Base-by-base conservation (phyloP, 2,329 filamentous ascomycete species). In the Elsinoe australis region DNA sequence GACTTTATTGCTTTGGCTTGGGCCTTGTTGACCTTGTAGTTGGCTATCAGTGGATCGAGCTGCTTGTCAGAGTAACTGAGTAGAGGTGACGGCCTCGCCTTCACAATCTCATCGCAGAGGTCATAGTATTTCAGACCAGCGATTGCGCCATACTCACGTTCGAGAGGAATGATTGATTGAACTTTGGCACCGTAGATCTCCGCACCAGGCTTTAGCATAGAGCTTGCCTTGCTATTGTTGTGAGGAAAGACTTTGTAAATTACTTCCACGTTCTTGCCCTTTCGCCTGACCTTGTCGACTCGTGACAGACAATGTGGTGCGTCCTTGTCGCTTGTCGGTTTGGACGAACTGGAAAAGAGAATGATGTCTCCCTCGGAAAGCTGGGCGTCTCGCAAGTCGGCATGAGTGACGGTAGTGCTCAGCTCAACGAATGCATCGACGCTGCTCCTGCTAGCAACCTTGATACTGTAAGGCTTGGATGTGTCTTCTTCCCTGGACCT, bases 61-160 rank as follows among this genome's bases (percentile, higher is more conserved):
- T 81, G 82, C 53, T 85, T 78, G 3, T 90, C 82, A 33, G 79
- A 78, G 61, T 94, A 95, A 5, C 79, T 80, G 46, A 95, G 76
- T 56, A 95, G 79, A 1, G 87, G 88, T 5, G 90, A 95, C 1
- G 94, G 92, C 60, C 88, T 87, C 2, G 89, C 92, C 57, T 82
- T 81, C 39, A 94, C 73, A 49, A 98, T 86, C 66, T 98, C 92
- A 50, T 90, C 84, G 71, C 90, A 94, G 15, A 98, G 74, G 65
- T 98, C 92, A 59, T 96, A 98, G 65, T 94, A 96, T 63, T 94
- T 85, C 54, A 98, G 67, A 58, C 86, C 90, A 67, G 88, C 85
- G 22, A 98, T 69, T 0, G 92, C 87, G 49, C 88, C 92, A 63
- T 89, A 98, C 66, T 98, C 92, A 64, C 92, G 83, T 69, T 98